Base-by-base conservation (phyloP, 805 yeast genomes). In the Candida insectalens region DNA sequence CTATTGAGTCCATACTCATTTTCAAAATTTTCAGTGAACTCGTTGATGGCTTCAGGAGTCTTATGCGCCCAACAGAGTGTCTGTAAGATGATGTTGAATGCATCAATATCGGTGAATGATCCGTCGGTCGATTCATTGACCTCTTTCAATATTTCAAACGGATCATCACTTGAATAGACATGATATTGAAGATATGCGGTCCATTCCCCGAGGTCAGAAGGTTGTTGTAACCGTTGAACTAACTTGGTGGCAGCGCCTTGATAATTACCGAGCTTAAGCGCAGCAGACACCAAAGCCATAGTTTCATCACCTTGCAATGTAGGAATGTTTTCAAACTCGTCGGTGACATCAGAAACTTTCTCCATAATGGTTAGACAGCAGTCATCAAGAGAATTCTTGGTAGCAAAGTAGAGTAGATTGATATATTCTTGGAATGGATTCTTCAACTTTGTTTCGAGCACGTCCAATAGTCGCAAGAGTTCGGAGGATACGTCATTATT, bases 371-470 rank as follows among this genome's bases (percentile, higher is more conserved):
- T 29, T 4, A 37, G 14, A 1, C 53, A 49, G 23, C 47, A 45
- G 10, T 46, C 39, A 32, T 51, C 50, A 36, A 48, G 49, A 9
- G 36, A 38, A 35, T 55, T 53, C n/a, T 45, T 49, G 3, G 47
- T 38, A 6, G 58, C 41, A 37, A 53, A 57, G 33, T 55, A 47
- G 4, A 56, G 39, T 14, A 55, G 33, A 29, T 55, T 55, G 27
- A 55, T 45, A 32, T 51, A 50, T 25, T 46, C 49, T 4, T 40
- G 40, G 26, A 53, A 16, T 2, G 57, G 54, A 3, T 32, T 21
- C 1, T 23, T 13, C 4, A 40, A 15, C 21, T 49, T 49, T 5
- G 20, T 3, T 25, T 49, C 50, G 14, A 51, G 30, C 6, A 39
- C 35, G 19, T 39, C 38, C 4, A 51, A 13, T 8, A 56, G 25